phyloP scores from a whole-genome alignment of 2,329 filamentous ascomycete genomes.

The Aspergillus terreus region DNA sequence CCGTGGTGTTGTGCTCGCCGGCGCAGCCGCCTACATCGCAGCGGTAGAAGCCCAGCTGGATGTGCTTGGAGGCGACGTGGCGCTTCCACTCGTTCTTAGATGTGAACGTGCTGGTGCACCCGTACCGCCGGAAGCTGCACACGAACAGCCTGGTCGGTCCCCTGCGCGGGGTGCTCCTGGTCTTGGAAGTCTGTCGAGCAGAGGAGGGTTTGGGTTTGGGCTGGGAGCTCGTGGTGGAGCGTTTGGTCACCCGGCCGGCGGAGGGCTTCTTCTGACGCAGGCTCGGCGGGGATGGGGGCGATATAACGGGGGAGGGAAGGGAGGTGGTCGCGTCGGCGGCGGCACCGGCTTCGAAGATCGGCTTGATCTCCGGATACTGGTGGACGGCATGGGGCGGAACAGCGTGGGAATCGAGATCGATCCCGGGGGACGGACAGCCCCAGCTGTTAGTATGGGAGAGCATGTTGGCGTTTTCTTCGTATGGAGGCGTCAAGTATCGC shows the following conservation, averaged over 20 bases:
- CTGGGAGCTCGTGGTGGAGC: not conserved
- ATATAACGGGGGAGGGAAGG: not conserved
- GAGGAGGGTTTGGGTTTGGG: constrained; percentile 8
- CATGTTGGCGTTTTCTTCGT: not conserved
- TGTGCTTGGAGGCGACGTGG: constrained; percentile 76
- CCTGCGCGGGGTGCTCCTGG: constrained; percentile 4
- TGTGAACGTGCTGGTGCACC: constrained; percentile 68
- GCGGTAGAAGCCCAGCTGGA: constrained; percentile 69
- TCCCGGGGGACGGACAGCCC: not conserved
- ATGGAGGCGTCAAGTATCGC: not conserved
- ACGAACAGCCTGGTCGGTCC: constrained; percentile 46
- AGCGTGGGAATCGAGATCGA: not conserved
- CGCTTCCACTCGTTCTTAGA: constrained; percentile 96
- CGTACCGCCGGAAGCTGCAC: constrained; percentile 76
- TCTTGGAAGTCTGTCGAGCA: constrained; percentile 5
- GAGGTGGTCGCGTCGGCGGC: not conserved
- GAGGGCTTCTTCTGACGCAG: not conserved
- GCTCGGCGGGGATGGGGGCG: not conserved
- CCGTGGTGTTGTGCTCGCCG: constrained; percentile 15
- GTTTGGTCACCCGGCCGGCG: not conserved
- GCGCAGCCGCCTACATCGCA: constrained; percentile 64
- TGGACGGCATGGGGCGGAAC: not conserved
- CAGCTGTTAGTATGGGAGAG: not conserved
- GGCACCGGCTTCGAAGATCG: not conserved
- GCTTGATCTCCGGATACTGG: not conserved